Evolutionary conservation across 2,329 filamentous ascomycete genomes (phyloP).

Genomic region (Colletotrichum sp.): DNA sequence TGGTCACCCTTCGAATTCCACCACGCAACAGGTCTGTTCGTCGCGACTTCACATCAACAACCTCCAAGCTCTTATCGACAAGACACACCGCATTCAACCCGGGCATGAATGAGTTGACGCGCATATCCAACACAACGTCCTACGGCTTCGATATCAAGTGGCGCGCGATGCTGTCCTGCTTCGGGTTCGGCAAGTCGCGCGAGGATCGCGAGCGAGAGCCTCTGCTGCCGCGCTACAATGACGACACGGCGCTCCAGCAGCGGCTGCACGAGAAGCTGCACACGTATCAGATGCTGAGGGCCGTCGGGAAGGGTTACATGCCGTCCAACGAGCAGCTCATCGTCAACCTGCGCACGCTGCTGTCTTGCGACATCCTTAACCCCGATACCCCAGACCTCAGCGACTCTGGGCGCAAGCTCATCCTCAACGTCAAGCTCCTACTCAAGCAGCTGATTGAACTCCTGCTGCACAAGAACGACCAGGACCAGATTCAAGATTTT

Average conservation of each 20-base stretch:
- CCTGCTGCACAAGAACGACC: constrained; percentile 78
- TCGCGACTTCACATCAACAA: not conserved
- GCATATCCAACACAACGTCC: not conserved
- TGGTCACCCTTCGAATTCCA: not conserved
- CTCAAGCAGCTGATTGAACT: constrained; percentile 82
- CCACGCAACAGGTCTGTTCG: not conserved
- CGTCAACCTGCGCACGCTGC: constrained; percentile 77
- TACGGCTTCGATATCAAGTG: not conserved
- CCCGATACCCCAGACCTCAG: constrained; percentile 75
- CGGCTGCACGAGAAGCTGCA: constrained; percentile 88
- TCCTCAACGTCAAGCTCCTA: constrained; percentile 74
- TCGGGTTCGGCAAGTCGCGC: constrained; percentile 55
- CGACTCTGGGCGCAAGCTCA: constrained; percentile 74
- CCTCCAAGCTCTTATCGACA: not conserved
- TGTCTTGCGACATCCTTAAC: constrained; percentile 80
- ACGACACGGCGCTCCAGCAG: constrained; percentile 80
- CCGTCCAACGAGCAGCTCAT: constrained; percentile 87
- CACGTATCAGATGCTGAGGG: constrained; percentile 88
- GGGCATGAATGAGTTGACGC: constrained; percentile 2
- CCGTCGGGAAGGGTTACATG: constrained; percentile 84
- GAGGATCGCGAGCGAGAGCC: constrained; percentile 72
- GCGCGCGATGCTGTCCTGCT: constrained; percentile 63
- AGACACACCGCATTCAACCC: not conserved
- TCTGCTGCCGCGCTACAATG: constrained; percentile 80
- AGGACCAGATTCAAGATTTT: constrained; percentile 90